These are phyloP conservation scores for Penicillium coffeae DNA, from an alignment of 495 filamentous ascomycete genomes.

Conservation along the genomic window DNA sequence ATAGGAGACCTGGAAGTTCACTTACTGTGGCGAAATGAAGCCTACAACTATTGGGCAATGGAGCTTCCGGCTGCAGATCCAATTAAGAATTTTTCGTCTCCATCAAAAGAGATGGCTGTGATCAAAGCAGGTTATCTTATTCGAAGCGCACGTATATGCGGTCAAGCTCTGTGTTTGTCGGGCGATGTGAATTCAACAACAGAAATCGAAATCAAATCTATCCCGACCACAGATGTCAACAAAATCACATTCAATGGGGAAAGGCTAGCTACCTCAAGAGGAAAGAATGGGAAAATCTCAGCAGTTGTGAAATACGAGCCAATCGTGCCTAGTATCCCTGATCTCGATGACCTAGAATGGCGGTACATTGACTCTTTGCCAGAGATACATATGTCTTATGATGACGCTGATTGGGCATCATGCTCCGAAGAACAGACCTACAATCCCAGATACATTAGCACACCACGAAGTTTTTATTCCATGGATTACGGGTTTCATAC, in stretches of 20 bases:
- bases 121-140: conserved; percentile 64
- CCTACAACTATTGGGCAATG: conserved; percentile 63
- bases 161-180: conserved; percentile 44
- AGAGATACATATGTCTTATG: conserved; percentile 55
- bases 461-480: conserved; percentile 56
- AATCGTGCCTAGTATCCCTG: conserved; percentile 47
- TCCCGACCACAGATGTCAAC: conserved; percentile 30
- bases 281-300: conserved; percentile 31
- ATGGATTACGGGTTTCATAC: conserved; percentile 69
- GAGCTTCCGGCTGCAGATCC: conserved; percentile 35
- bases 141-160: conserved; percentile 48
- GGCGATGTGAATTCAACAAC: conserved; percentile 65
- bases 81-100: conserved; percentile 14
- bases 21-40: conserved; percentile 52
- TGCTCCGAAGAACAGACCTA: conserved; percentile 52
- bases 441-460: conserved; percentile 45
- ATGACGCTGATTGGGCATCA: conserved; percentile 58
- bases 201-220: conserved; percentile 55
- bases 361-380: conserved; percentile 63
- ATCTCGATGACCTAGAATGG: conserved; percentile 54
- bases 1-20: conserved; percentile 49
- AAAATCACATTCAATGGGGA: conserved; percentile 51
- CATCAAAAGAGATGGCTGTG: conserved; percentile 43
- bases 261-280: conserved; percentile 22
- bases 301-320: conserved; percentile 40